Evolutionary conservation across 169 alveolate species (phyloP).

Genomic region (Plasmodium ovale): DNA sequence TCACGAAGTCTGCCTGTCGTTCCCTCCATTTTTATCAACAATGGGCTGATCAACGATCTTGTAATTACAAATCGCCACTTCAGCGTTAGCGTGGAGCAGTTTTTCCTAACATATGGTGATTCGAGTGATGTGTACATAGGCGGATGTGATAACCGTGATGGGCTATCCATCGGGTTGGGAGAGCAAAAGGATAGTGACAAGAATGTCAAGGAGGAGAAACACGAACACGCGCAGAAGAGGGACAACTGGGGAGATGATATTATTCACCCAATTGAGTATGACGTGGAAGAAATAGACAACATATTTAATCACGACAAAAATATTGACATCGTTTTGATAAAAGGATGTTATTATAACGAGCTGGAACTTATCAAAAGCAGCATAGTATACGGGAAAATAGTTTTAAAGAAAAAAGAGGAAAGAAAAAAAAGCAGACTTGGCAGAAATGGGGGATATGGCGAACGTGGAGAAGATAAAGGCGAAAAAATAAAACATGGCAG

Average conservation of each 20-base stretch:
- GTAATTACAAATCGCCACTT: constrained; percentile 56
- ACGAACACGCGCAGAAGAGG: background rate
- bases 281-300: constrained; percentile 28
- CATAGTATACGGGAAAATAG: constrained; percentile 19
- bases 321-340: constrained; percentile 17
- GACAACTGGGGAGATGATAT: background rate
- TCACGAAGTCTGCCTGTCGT: too few species aligned
- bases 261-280: constrained; percentile 3
- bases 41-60: constrained; percentile 32
- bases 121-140: background rate
- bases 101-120: constrained; percentile 42
- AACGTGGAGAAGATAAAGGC: background rate
- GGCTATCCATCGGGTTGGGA: background rate
- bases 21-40: constrained; percentile 38
- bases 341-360: constrained; percentile 57
- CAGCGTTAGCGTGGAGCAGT: constrained; percentile 29
- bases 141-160: background rate
- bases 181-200: background rate
- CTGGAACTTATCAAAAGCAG: constrained; percentile 22
- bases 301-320: constrained; percentile 13
- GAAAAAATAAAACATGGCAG: background rate
- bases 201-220: background rate
- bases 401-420: constrained; percentile 5
- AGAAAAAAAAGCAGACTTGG: background rate
- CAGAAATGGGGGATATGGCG: background rate